A percentile compares a stretch with the other conserved stretches of the same genome.
Evolutionary conservation across 1,139 yeast species (phyloP).

Genomic region (Saccharomyces hybrid): DNA sequence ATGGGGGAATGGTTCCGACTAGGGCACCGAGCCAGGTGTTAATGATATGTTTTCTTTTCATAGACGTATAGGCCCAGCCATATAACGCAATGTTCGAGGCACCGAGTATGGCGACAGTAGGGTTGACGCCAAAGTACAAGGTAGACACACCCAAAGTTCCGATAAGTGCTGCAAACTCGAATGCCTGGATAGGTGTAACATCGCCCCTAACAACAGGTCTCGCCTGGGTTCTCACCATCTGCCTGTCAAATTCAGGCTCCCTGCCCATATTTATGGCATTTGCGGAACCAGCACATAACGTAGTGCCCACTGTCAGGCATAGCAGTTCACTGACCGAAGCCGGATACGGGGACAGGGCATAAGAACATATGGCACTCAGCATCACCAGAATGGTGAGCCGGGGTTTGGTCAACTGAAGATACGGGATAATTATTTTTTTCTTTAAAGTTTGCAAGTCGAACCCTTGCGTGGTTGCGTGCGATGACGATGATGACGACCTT

Average conservation of each 20-base stretch:
- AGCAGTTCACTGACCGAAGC: constrained; percentile 63
- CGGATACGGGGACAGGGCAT: constrained; percentile 77
- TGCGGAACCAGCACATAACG: constrained; percentile 86
- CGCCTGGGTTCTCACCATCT: constrained; percentile 81
- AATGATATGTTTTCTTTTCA: constrained; percentile 73
- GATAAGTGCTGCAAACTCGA: constrained; percentile 61
- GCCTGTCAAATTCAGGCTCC: constrained; percentile 81
- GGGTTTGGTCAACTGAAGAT: constrained; percentile 83
- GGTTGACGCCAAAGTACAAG: constrained; percentile 74
- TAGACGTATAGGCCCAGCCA: constrained; percentile 84
- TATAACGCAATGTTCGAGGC: constrained; percentile 69
- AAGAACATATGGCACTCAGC: constrained; percentile 84
- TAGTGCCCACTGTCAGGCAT: constrained; percentile 75
- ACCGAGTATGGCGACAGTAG: constrained; percentile 75
- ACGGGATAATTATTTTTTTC: constrained; percentile 44
- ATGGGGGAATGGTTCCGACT: constrained; percentile 96
- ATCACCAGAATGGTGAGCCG: constrained; percentile 81
- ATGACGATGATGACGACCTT: constrained; percentile 2
- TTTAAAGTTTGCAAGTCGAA: constrained; percentile 15
- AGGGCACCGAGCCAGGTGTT: constrained; percentile 99
- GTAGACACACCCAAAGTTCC: constrained; percentile 67
- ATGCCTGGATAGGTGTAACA: constrained; percentile 70
- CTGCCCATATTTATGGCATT: constrained; percentile 96
- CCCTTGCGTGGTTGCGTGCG: constrained; percentile 7
- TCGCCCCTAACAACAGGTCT: constrained; percentile 88